phyloP scores from a whole-genome alignment of 2,329 filamentous ascomycete species.

The Penicillium sp. region DNA sequence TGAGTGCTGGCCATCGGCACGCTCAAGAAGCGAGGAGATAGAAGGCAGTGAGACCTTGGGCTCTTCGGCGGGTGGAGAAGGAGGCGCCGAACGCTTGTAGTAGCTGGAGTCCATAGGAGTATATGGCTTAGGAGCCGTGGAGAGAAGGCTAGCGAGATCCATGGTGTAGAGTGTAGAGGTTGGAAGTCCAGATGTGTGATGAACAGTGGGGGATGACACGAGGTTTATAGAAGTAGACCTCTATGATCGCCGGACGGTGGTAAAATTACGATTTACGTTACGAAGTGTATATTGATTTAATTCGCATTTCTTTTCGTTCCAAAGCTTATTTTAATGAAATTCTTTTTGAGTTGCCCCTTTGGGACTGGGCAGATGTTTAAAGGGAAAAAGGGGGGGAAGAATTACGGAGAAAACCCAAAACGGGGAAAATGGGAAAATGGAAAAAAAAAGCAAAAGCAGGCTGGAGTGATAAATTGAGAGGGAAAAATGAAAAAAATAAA shows the following conservation, averaged over 20 bases:
- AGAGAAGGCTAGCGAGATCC: slow-evolving; percentile 39
- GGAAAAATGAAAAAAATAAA: background rate
- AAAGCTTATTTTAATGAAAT: slow-evolving; percentile 30
- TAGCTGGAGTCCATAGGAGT: slow-evolving; percentile 22
- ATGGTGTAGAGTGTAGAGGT: slow-evolving; percentile 22
- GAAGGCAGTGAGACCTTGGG: slow-evolving; percentile 85
- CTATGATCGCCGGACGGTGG: slow-evolving; percentile 26
- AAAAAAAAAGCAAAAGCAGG: background rate
- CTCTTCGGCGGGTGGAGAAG: slow-evolving; percentile 46
- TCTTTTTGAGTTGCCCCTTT: background rate
- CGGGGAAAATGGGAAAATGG: background rate
- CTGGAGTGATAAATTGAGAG: no score
- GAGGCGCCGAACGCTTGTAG: slow-evolving; percentile 33
- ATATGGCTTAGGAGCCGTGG: slow-evolving; percentile 27
- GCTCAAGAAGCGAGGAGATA: slow-evolving; percentile 84
- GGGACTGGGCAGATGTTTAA: background rate
- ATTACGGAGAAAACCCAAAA: background rate
- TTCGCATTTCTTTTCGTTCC: slow-evolving; percentile 10
- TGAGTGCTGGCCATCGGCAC: slow-evolving; percentile 67
- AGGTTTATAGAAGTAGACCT: slow-evolving; percentile 24
- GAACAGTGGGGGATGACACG: slow-evolving; percentile 16
- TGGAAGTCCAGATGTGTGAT: slow-evolving; percentile 7
- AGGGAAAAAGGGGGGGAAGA: background rate
- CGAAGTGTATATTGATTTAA: slow-evolving; percentile 6
- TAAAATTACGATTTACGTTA: slow-evolving; percentile 14